Conservation (phyloP, 176 grass and related monocot species). For the Triticum aestivum region IWGSC_CS_RefSeq_v2.1 NC_057803.1:33637022-33637521, state of each 20-base stretch:
- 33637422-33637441: slow-evolving; percentile 6
- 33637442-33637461: background rate
- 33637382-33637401: background rate
- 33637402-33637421: slow-evolving; percentile 18
- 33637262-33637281: slow-evolving; percentile 78
- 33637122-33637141: slow-evolving; percentile 79
- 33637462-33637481: slow-evolving; percentile 12
- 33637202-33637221: slow-evolving; percentile 49
- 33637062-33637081: slow-evolving; percentile 15
- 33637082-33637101: slow-evolving; percentile 6
- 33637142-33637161: slow-evolving; percentile 56
- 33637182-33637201: slow-evolving; percentile 85
- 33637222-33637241: slow-evolving; percentile 68
- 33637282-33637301: slow-evolving; percentile 55
- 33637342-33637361: slow-evolving; percentile 40
- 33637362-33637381: slow-evolving; percentile 34
- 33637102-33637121: slow-evolving; percentile 4
- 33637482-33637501: slow-evolving; percentile 26
- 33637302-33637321: slow-evolving; percentile 48
- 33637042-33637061: background rate
- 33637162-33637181: slow-evolving; percentile 68
- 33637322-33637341: slow-evolving; percentile 53
- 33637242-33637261: slow-evolving; percentile 93
- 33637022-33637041: background rate
- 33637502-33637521: slow-evolving; percentile 34